Evolutionary conservation across 2,329 filamentous ascomycete species (phyloP).

Genomic region (Beauveria sp.): DNA sequence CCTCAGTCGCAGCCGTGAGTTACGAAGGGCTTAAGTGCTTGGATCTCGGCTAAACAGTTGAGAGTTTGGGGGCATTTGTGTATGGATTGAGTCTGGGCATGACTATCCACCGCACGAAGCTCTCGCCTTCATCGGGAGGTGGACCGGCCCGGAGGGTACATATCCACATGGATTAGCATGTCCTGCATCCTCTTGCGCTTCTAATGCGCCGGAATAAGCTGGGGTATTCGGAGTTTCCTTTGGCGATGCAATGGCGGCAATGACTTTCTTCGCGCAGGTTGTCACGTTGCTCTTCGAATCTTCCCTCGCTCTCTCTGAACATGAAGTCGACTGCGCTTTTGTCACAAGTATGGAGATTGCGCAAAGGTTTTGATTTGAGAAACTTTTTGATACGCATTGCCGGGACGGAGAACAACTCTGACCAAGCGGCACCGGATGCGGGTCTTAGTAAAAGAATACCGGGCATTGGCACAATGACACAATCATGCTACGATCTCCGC

Average conservation of each 20-base stretch:
- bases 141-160: slow-evolving; percentile 1
- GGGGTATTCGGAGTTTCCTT: not conserved
- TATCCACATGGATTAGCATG: not conserved
- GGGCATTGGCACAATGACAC: not conserved
- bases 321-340: not conserved
- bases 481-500: not conserved
- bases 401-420: not conserved
- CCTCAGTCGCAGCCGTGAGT: not conserved
- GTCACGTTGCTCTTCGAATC: no score
- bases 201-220: not conserved
- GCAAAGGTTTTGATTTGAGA: not conserved
- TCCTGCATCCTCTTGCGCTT: not conserved
- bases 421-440: not conserved
- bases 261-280: not conserved
- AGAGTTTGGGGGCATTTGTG: not conserved
- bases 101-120: not conserved
- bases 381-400: not conserved
- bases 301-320: not conserved
- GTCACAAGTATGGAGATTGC: not conserved
- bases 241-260: not conserved
- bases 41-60: not conserved
- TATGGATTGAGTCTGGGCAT: not conserved
- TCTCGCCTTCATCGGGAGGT: not conserved
- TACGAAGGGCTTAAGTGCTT: not conserved
- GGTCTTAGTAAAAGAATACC: not conserved